Base-by-base conservation (phyloP, 345 rosid species). In the Zanthoxylum bungeanum region DNA sequence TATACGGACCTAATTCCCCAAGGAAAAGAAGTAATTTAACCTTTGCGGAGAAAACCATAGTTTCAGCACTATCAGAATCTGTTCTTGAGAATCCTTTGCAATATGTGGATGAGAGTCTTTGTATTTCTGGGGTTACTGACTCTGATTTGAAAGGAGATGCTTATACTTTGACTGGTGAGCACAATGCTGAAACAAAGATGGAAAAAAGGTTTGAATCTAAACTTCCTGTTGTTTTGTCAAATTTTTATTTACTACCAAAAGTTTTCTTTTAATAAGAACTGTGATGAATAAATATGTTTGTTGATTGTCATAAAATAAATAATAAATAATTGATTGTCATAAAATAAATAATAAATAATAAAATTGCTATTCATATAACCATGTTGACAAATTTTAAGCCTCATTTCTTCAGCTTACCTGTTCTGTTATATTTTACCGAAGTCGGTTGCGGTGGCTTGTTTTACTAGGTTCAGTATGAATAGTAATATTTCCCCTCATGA, bases 1-100 rank as follows among this genome's bases (percentile, higher is more conserved):
- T 84, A 1, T 91, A 91, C 63, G 94, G 97, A 77, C 97, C 97
- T 25, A 89, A 85, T 77, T 91, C 97, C 14, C 97, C 97, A 27
- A 80, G 97, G 72, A 80, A 73, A 60, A 91, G 59, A 73, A 79
- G 75, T 60, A 82, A 69, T 64, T 61, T 81, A 7, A 76, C 78
- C 71, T 75, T 86, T 73, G 77, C 91, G 9, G 85, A 76, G 60
- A 85, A 73, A 74, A 81, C 86, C 73, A 77, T 87, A 36, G 90
- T 74, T 66, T 89, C 91, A 3, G 97, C 92, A 46, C 73, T 91
- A 50, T 83, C 91, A 49, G 88, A 89, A 21, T 85, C 81, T 69
- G 79, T 68, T 52, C 67, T 83, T 69, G 79, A 82, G 75, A 82
- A 80, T 71, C 65, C 72, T 52, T 64, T 78, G 76, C 87, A 82